Evolutionary conservation across 306 rosid genomes (phyloP).

Genomic region (Cicer arietinum): DNA sequence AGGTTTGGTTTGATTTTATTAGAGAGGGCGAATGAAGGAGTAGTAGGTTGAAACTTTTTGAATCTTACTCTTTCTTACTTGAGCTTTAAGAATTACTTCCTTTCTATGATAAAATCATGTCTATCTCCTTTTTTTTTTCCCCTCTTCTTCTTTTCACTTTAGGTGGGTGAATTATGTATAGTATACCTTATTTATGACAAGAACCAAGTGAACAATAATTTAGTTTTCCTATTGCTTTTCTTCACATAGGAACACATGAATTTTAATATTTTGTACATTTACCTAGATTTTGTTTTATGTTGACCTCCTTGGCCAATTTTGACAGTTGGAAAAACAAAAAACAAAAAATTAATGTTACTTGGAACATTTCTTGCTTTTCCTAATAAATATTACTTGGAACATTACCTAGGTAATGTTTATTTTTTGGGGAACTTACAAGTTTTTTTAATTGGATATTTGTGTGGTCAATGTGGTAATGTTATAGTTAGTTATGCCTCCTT

Average conservation of each 20-base stretch:
- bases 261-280: background rate
- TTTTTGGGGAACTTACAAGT: slow-evolving; percentile 1
- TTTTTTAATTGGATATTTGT: slow-evolving; percentile 8
- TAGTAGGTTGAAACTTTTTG: slow-evolving; percentile 35
- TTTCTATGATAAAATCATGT: slow-evolving; percentile 28
- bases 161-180: slow-evolving; percentile 13
- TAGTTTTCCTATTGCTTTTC: slow-evolving; percentile 16
- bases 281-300: slow-evolving; percentile 11
- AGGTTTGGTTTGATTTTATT: slow-evolving; percentile 30
- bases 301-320: slow-evolving; percentile 7
- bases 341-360: background rate
- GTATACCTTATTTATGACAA: slow-evolving; percentile 25
- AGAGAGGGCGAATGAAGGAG: slow-evolving; percentile 17
- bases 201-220: background rate
- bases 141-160: background rate
- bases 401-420: slow-evolving; percentile 9
- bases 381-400: background rate
- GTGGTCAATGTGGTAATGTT: slow-evolving; percentile 19
- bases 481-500: background rate
- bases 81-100: slow-evolving; percentile 37
- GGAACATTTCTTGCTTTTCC: slow-evolving; percentile 1
- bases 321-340: background rate
- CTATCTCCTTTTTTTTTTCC: background rate
- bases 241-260: background rate
- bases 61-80: slow-evolving; percentile 36